Conservation (phyloP, 2,329 filamentous ascomycete genomes). For the Penicillium vulpinum region DNA sequence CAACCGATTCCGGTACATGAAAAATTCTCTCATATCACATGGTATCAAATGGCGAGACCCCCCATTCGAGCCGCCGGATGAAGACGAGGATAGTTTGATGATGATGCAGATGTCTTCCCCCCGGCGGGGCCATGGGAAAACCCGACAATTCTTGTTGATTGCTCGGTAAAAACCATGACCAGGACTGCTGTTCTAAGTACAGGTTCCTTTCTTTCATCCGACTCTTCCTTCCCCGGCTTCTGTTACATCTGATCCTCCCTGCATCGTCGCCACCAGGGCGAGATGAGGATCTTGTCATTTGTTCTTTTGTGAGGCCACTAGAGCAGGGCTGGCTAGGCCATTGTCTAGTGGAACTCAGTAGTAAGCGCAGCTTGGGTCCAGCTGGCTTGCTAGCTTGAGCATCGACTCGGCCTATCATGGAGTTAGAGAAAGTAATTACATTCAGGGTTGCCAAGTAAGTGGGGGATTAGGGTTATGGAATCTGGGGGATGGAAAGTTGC, state of each 20-base stretch:
- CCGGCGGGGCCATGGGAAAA: slow-evolving; percentile 24
- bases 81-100: not conserved
- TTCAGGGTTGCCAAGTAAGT: not conserved
- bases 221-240: not conserved
- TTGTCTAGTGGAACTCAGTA: not conserved
- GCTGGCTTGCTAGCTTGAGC: not conserved
- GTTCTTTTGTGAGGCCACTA: not conserved
- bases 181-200: slow-evolving; percentile 3
- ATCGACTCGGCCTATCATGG: not conserved
- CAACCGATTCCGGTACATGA: not conserved
- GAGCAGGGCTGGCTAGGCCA: slow-evolving; percentile 2
- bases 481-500: not conserved
- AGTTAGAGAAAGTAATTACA: not conserved
- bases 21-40: not conserved
- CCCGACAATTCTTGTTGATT: slow-evolving; percentile 7
- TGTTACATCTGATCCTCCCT: not conserved
- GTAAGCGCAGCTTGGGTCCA: not conserved
- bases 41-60: slow-evolving; percentile 7
- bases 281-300: not conserved
- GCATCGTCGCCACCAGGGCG: not conserved
- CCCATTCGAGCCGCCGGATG: slow-evolving; percentile 22
- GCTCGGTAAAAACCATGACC: slow-evolving; percentile 24
- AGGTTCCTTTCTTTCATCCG: not conserved
- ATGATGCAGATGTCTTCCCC: not conserved
- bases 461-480: too few relatives aligned